Evolutionary conservation across 2,329 filamentous ascomycete species (phyloP), one percentile per base, ranked within the genome.

Genomic region (Rutstroemia sp.): DNA sequence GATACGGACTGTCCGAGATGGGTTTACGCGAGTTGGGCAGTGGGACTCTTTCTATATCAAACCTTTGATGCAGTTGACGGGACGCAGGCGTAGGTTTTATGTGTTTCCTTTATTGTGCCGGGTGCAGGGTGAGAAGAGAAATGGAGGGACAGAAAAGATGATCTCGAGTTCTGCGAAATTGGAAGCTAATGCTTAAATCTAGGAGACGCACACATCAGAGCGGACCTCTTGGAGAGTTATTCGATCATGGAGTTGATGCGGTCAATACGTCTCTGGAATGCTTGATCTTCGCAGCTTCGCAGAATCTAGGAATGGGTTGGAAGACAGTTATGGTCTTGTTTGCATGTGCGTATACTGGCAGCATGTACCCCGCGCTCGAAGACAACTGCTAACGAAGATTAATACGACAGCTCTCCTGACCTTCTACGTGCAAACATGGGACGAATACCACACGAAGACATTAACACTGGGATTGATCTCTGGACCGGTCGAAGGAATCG

Each of bases 361-460:
- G 18, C 3, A 21, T 2, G 4, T 34, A 19, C 5, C 39, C 18
- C 39, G 16, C 39, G 39, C 19, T n/a, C 3, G n/a, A 10, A 30
- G 5, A 21, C 18, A 42, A 52, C 38, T 61, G 27, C 50, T 63
- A 59, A 62, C 51, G 12, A 14, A 45, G 19, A 14, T 4, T 14
- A 14, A 14, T 18, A 21, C 16, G n/a, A 12, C 59, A 90, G 87
- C 88, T 6, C 83, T 92, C 58, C 78, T 95, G 66, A 96, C 94
- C n/a, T 99, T 99, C 73, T 97, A 97, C 72, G 87, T 97, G 44
- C 94, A 97, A 72, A 97, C 94, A 37, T 99, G 94, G 94, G 94
- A 99, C 69, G 94, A 97, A 72, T 99, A 97, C 74, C 92, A 97
- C 75, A 99, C 94, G 52, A 92, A 96, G 72, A 94, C 92, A 3